These are phyloP conservation scores for Trypanosoma caninum DNA, from an alignment of 208 protist species.

Conservation along the genomic window DNA sequence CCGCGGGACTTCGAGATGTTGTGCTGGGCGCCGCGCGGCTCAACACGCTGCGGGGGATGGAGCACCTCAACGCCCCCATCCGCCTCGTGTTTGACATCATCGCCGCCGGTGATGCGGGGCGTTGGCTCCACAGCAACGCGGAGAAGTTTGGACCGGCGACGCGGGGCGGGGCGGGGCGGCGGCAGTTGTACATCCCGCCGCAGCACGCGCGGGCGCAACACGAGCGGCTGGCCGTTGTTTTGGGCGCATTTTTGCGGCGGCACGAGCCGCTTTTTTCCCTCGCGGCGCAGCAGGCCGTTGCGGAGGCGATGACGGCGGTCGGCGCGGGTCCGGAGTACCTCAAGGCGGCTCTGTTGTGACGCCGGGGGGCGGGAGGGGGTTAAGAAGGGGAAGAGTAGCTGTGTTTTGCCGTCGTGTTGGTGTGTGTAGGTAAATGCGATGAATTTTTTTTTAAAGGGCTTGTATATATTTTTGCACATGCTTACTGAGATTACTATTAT, in stretches of 20 bases:
- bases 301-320: conserved; percentile 38
- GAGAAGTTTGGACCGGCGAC: conserved; percentile 2
- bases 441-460: background rate
- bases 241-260: conserved; percentile 30
- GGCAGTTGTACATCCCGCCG: conserved; percentile 46
- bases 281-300: conserved; percentile 31
- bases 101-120: conserved; percentile 11
- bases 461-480: background rate
- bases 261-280: conserved; percentile 26
- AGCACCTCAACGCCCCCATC: conserved; percentile 59
- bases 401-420: background rate
- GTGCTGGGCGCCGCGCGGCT: conserved; percentile 35
- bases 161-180: conserved; percentile 8
- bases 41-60: conserved; percentile 44
- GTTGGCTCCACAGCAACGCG: conserved; percentile 13
- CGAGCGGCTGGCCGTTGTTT: conserved; percentile 23
- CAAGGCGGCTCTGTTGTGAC: conserved; percentile 39
- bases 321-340: conserved; percentile 64
- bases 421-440: no score
- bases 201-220: conserved; percentile 34
- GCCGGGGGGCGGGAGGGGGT: background rate
- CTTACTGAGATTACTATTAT: background rate
- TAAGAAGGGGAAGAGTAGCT: background rate
- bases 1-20: conserved; percentile 1
- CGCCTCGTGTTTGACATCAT: conserved; percentile 62